Evolutionary conservation across 208 protist species (phyloP), one percentile per base, ranked within the genome.

Genomic region (Wallacemonas rigidus): DNA sequence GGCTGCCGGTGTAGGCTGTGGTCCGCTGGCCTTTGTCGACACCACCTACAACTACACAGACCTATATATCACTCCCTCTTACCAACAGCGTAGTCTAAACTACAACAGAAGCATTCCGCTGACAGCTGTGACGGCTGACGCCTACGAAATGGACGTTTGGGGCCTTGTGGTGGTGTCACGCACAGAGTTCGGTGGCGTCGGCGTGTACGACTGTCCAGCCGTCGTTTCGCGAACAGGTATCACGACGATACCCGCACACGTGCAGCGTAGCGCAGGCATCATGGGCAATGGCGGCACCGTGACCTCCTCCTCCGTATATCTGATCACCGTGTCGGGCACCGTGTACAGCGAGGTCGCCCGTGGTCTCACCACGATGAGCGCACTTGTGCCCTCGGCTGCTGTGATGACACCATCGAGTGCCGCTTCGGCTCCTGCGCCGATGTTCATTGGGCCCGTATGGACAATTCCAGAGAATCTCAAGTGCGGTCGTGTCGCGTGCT

Each of bases 1-100:
- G 43, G 17, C 2, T n/a, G 7, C 26, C 5, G n/a, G 17, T 6
- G 41, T 55, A 1, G 57, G 77, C 36, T 80, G 75, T 50, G 72
- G 69, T 9, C 47, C 50, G 6, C 40, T 79, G 0, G 74, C 79
- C 3, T 82, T 86, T 54, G 62, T 82, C 14, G 75, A 80, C 38
- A 44, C 41, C 15, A 56, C 41, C 4, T 71, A 78, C 45, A 55
- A 78, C 60, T 82, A 79, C 67, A 64, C 81, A 15, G 72, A 60
- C 55, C 60, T 86, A 9, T 61, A 76, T 14, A 68, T 71, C 40
- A 39, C 78, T 5, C 75, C 81, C 0, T 83, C 81, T 17, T 82
- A 77, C 62, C 54, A 11, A 38, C 69, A 71, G 26, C 17, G 69
- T 1, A 57, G 64, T 8, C 77, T 80, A 14, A 65, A 72, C 45